Conservation (phyloP, 1,284 basidiomycete species). For the Erythrobasidium hasegawianum region DNA sequence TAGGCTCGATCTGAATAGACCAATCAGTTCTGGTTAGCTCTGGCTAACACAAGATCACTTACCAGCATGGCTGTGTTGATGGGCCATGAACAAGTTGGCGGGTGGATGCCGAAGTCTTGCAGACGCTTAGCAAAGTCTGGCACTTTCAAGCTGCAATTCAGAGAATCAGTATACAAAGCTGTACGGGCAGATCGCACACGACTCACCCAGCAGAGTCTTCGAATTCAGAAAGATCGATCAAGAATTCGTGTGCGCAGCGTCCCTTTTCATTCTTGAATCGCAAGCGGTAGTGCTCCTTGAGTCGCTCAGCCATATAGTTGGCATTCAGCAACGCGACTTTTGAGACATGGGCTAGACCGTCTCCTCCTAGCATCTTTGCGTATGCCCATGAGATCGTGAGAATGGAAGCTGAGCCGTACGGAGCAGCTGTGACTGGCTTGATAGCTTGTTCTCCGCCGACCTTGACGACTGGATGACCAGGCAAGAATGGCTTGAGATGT, state of each 20-base stretch:
- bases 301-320: slow-evolving; percentile 91
- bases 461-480: slow-evolving; percentile 75
- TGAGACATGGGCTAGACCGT: slow-evolving; percentile 77
- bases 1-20: slow-evolving; percentile 71
- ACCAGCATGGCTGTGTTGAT: slow-evolving; percentile 77
- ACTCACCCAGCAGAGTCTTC: slow-evolving; percentile 69
- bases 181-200: too few relatives aligned
- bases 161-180: too few relatives aligned
- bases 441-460: slow-evolving; percentile 71
- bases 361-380: slow-evolving; percentile 87
- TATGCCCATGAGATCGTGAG: slow-evolving; percentile 97
- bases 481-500: slow-evolving; percentile 91
- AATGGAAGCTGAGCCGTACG: slow-evolving; percentile 91
- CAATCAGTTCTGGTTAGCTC: too few relatives aligned
- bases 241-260: slow-evolving; percentile 88
- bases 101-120: slow-evolving; percentile 56
- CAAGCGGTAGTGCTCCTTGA: slow-evolving; percentile 79
- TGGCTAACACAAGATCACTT: too few relatives aligned
- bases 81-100: slow-evolving; percentile 83
- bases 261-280: slow-evolving; percentile 86
- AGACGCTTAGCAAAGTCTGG: slow-evolving; percentile 93
- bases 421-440: slow-evolving; percentile 82
- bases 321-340: slow-evolving; percentile 86
- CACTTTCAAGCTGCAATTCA: slow-evolving; percentile 71
- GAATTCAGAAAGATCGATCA: slow-evolving; percentile 93